Evolutionary conservation across 345 rosid species (phyloP), one percentile per base, ranked within the genome.

Genomic region (Pseudoturritis turrita): DNA sequence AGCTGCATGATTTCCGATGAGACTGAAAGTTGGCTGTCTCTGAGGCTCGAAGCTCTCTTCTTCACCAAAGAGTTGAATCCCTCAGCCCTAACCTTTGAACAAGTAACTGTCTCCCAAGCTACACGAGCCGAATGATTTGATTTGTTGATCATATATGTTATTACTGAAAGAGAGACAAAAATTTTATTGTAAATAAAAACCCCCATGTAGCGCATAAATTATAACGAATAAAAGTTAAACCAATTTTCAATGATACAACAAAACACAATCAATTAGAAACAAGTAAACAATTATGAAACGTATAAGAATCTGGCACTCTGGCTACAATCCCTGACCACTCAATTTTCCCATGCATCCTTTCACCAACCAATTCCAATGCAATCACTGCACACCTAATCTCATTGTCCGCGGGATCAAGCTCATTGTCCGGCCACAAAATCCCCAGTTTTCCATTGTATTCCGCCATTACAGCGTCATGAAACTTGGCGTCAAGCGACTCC

Each of bases 311-410:
- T 39, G 89, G 79, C 33, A 80, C 78, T 10, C 31, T 61, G 37
- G 78, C 80, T 60, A 86, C 74, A 73, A 53, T 64, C 66, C 80
- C 85, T 13, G 77, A 84, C 96, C 97, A 91, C 36, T 54, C 65
- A 33, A 85, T 64, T n/a, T 52, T 81, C 18, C 92, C 97, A 76
- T 79, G 74, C 68, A 88, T 49, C 59, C 78, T 81, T 22, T 60
- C 69, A 51, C 65, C 73, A 21, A 72, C 79, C 70, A 77, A 79
- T 76, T 79, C 80, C 47, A 88, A 83, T 56, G 50, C 74, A 31
- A 90, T 87, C 73, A 85, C 83, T 0, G 88, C 88, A 36, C 97
- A 85, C 83, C 83, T 82, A 23, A 88, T 62, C 74, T 83, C 87
- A 77, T 68, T 69, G 22, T 49, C 74, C 59, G 66, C 73, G 26